Evolutionary conservation across 1,139 yeast species (phyloP), one percentile per base, ranked within the genome.

Genomic region (Scheffersomyces quercinus): DNA sequence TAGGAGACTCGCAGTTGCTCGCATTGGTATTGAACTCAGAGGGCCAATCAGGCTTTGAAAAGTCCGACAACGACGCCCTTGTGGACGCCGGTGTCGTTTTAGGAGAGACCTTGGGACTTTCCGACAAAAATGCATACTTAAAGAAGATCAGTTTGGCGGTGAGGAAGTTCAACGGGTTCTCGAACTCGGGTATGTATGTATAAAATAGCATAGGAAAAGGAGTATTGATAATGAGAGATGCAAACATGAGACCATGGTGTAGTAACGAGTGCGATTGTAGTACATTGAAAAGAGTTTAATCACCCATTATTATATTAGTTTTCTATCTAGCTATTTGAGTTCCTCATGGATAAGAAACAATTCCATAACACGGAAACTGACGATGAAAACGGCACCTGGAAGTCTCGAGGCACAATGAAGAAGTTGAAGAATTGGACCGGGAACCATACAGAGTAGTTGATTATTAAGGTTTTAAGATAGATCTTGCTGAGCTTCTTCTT

Each of bases 281-380:
- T 20, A 20, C 26, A 20, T 20, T 20, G 9, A 20, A 20, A 6
- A 6, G 8, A 6, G 8, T 20, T 13, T 11, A 13, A 36, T 36
- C 8, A 12, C 10, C 4, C 7, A 28, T 20, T 33, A 12, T 14
- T 33, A 26, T 24, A 13, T 37, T 36, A 10, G 14, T 8, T 5
- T 29, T 33, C 10, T 28, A 34, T 42, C 35, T 47, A 44, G 37
- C 44, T 51, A 6, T 54, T 54, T 13, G 77, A 70, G 52, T 86
- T 86, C 56, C 85, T 73, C 79, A 88, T 82, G 0, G 97, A 88
- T 39, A 93, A 70, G 67, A 86, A 91, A 43, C 97, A 90, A 64
- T 90, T 88, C 97, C 97, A 90, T 35, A 89, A 70, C 28, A 90
- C 95, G 28, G 95, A 89, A n/a, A 93, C 73, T 10, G 95, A 82